These are phyloP conservation scores for Arabidopsis suecica DNA, from an alignment of 345 rosid genomes.

Conservation along the genomic window DNA sequence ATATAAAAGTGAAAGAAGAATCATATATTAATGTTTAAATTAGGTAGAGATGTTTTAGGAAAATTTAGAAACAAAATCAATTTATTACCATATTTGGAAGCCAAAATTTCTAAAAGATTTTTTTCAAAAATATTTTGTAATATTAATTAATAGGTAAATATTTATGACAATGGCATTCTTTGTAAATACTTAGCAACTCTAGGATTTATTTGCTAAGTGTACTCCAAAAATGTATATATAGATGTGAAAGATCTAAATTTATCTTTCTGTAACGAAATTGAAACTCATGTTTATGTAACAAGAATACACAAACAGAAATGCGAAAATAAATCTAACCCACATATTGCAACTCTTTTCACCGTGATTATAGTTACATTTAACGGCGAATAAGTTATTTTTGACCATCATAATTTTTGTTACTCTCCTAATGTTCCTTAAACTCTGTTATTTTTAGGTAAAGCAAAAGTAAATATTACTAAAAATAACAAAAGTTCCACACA, in stretches of 20 bases:
- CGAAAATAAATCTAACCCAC: slow-evolving; percentile 35
- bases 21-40: too few species aligned
- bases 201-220: too few species aligned
- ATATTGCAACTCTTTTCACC: slow-evolving; percentile 15
- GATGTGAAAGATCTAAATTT: not conserved
- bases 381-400: slow-evolving; percentile 25
- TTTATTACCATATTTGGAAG: too few species aligned
- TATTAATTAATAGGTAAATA: too few species aligned
- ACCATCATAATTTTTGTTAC: not conserved
- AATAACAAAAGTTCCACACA: slow-evolving; percentile 1
- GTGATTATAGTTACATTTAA: slow-evolving; percentile 30
- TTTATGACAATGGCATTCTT: too few species aligned
- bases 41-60: too few species aligned
- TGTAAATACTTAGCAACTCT: too few species aligned
- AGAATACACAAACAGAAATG: slow-evolving; percentile 20
- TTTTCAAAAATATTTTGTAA: too few species aligned
- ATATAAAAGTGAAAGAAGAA: too few species aligned
- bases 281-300: slow-evolving; percentile 6
- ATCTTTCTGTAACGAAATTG: not conserved
- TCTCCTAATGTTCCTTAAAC: slow-evolving; percentile 8
- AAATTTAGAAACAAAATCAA: too few species aligned
- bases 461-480: slow-evolving; percentile 17
- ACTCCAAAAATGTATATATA: too few species aligned
- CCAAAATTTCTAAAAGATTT: too few species aligned
- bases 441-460: slow-evolving; percentile 4